These are phyloP conservation scores for Sporobolus alterniflorus DNA, from an alignment of 202 grass and related monocot genomes.

Conservation along the genomic window DNA sequence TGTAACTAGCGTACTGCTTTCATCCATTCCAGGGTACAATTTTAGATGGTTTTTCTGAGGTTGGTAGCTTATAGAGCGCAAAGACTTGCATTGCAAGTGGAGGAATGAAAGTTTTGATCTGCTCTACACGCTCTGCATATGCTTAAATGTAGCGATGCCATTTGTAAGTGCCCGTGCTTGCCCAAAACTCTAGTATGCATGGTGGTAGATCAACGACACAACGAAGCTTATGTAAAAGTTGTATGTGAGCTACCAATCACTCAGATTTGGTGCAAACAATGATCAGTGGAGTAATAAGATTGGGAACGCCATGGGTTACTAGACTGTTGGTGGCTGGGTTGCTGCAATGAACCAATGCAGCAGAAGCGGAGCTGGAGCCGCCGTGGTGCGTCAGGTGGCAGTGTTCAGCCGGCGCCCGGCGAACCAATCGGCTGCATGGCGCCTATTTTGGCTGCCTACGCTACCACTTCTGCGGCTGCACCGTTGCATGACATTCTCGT, in stretches of 20 bases:
- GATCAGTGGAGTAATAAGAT: neutral
- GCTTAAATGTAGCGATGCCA: slow-evolving; percentile 15
- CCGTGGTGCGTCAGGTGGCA: too few relatives aligned
- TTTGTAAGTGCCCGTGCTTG: neutral
- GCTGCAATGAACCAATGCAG: too few relatives aligned
- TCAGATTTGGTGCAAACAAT: neutral
- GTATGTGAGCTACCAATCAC: neutral
- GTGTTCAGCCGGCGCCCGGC: too few relatives aligned
- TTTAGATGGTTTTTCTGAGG: neutral
- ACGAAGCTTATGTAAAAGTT: slow-evolving; percentile 17
- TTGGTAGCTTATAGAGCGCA: slow-evolving; percentile 1
- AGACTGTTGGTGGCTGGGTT: too few relatives aligned
- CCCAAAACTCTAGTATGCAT: neutral
- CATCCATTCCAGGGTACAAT: neutral
- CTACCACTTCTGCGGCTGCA: too few relatives aligned
- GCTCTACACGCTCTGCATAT: neutral
- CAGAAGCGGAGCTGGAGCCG: too few relatives aligned
- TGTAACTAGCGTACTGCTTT: slow-evolving; percentile 2
- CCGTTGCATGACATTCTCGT: too few relatives aligned
- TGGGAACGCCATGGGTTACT: neutral
- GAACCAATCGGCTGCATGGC: too few relatives aligned
- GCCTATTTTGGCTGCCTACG: too few relatives aligned
- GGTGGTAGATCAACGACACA: neutral
- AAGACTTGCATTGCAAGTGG: neutral
- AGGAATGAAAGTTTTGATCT: neutral